Conservation (phyloP, 192 early-diverging fungal species). For the Mortierella hygrophila region DNA sequence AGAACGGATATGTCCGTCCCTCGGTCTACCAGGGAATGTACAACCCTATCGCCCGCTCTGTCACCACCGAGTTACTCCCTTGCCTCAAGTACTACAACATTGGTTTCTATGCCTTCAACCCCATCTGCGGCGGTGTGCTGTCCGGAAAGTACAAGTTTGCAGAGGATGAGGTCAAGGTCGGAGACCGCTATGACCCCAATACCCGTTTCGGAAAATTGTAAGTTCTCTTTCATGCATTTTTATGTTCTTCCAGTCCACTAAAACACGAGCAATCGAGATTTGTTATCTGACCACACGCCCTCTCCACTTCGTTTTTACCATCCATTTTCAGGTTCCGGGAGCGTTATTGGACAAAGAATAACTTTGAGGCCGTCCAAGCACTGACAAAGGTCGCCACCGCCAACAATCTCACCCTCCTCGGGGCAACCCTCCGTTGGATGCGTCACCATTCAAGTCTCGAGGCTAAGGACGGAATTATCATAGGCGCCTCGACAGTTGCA, state of each 20-base stretch:
- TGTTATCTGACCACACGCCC: no score
- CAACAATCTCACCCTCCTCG: slow-evolving; percentile 25
- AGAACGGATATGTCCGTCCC: slow-evolving; percentile 51
- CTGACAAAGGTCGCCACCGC: slow-evolving; percentile 36
- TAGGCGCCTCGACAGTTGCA: slow-evolving; percentile 52
- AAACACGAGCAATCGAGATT: neutral
- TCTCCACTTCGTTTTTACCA: no score
- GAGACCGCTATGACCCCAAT: slow-evolving; percentile 19
- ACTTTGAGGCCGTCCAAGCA: slow-evolving; percentile 63
- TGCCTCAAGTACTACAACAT: slow-evolving; percentile 31
- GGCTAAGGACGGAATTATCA: slow-evolving; percentile 35
- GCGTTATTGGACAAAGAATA: slow-evolving; percentile 44
- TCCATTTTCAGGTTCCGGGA: no score
- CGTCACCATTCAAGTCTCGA: slow-evolving; percentile 35
- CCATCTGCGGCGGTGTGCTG: slow-evolving; percentile 19
- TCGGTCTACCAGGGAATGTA: slow-evolving; percentile 58
- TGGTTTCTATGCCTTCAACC: slow-evolving; percentile 32
- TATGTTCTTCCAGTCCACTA: neutral
- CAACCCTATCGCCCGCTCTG: slow-evolving; percentile 26
- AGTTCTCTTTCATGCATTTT: neutral
- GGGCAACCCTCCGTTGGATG: slow-evolving; percentile 59
- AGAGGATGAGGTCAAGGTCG: neutral
- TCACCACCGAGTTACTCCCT: slow-evolving; percentile 22
- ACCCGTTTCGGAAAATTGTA: slow-evolving; percentile 15
- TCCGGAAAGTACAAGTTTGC: slow-evolving; percentile 27